These are phyloP conservation scores for Geotrichum ghanense DNA, from an alignment of 805 yeast genomes.

Conservation along the genomic window DNA sequence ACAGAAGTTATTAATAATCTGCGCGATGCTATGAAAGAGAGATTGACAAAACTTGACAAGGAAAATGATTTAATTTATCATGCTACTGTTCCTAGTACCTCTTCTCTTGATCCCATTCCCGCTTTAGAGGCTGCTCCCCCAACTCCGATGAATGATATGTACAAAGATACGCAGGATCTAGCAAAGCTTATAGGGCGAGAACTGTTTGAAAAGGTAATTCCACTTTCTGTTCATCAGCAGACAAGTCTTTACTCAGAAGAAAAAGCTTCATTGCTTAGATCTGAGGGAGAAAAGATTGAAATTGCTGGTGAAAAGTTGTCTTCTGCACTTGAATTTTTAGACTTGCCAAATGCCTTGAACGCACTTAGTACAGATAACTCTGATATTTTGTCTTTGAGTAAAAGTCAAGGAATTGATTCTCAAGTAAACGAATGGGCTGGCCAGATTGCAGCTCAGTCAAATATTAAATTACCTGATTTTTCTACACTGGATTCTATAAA, in stretches of 20 bases:
- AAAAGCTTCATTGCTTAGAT: constrained; percentile 64
- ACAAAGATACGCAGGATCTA: constrained; percentile 34
- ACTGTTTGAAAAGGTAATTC: constrained; percentile 70
- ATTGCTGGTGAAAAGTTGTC: constrained; percentile 68
- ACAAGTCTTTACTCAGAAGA: constrained; percentile 83
- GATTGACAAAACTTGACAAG: constrained; percentile 39
- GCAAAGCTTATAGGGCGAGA: constrained; percentile 38
- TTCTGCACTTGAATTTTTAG: constrained; percentile 71
- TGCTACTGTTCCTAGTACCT: constrained; percentile 53
- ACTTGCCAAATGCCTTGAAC: constrained; percentile 55
- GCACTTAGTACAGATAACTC: constrained; percentile 31
- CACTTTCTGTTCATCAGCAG: constrained; percentile 77
- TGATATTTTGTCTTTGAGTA: constrained; percentile 9
- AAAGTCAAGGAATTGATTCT: constrained; percentile 27
- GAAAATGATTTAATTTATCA: constrained; percentile 90
- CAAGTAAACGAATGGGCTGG: constrained; percentile 30
- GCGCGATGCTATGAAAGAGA: constrained; percentile 18
- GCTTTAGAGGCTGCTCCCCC: constrained; percentile 59
- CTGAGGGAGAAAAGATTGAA: constrained; percentile 61
- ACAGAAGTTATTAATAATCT: constrained; percentile 14
- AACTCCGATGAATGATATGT: constrained; percentile 33
- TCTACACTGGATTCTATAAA: constrained; percentile 23
- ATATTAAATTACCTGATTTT: constrained; percentile 18
- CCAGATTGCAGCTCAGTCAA: constrained; percentile 20
- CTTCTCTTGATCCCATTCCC: constrained; percentile 52